Evolutionary conservation across 352 stramenopile species (phyloP).

Genomic region (Pythium inflatum): DNA sequence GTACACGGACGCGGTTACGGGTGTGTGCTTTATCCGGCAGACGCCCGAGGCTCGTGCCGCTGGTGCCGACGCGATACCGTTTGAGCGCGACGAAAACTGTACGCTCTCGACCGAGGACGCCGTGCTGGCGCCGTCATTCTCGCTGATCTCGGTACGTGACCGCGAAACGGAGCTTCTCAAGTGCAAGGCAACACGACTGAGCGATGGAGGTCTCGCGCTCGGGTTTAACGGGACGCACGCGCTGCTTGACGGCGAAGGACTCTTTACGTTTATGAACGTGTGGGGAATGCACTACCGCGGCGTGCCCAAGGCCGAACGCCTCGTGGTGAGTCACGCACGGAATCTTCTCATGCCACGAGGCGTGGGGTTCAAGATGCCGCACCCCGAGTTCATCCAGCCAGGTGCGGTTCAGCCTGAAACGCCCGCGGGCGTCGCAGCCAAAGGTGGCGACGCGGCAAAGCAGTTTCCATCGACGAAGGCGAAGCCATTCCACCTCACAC

Average conservation of each 20-base stretch:
- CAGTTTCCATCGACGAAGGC: conserved; percentile 33
- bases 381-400: conserved; percentile 47
- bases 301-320: conserved; percentile 32
- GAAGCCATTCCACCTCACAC: conserved; percentile 52
- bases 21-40: conserved; percentile 43
- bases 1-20: conserved; percentile 32
- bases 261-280: conserved; percentile 68
- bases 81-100: conserved; percentile 33
- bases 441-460: conserved; percentile 5
- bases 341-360: conserved; percentile 39
- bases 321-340: conserved; percentile 46
- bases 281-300: conserved; percentile 61
- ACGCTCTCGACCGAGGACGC: conserved; percentile 42
- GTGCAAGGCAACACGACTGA: conserved; percentile 46
- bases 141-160: conserved; percentile 39
- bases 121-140: conserved; percentile 35
- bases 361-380: conserved; percentile 24
- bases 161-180: conserved; percentile 34
- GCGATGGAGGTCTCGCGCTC: conserved; percentile 53
- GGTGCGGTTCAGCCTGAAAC: neutral
- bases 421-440: conserved; percentile 2
- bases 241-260: conserved; percentile 51
- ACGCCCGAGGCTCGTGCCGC: neutral
- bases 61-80: conserved; percentile 39
- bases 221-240: conserved; percentile 49